Evolutionary conservation across 2,329 filamentous ascomycete species (phyloP).

Genomic region (Penicillium decumbens): DNA sequence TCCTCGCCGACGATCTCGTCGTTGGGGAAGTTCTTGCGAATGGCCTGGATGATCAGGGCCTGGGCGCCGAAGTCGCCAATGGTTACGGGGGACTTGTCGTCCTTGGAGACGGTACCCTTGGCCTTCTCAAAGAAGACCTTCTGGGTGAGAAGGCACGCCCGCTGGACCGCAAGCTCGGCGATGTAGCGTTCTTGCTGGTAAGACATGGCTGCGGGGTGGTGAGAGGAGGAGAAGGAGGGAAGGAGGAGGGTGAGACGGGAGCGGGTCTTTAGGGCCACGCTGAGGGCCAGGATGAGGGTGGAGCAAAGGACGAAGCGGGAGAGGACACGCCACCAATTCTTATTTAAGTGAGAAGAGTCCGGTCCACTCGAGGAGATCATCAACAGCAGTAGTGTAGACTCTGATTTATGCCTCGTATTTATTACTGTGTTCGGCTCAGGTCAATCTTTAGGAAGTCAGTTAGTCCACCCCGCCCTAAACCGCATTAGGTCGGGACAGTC

Average conservation of each 20-base stretch:
- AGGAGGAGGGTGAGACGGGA: slow-evolving; percentile 37
- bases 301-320: slow-evolving; percentile 33
- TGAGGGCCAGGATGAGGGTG: slow-evolving; percentile 43
- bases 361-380: slow-evolving; percentile 20
- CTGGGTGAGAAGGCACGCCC: slow-evolving; percentile 70
- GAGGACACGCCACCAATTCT: slow-evolving; percentile 22
- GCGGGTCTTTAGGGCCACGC: slow-evolving; percentile 36
- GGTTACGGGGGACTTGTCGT: slow-evolving; percentile 93
- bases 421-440: slow-evolving; percentile 1
- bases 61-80: slow-evolving; percentile 98
- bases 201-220: slow-evolving; percentile 36
- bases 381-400: slow-evolving; percentile 13
- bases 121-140: slow-evolving; percentile 79
- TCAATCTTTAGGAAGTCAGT: background rate
- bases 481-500: slow-evolving; percentile 11
- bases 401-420: background rate
- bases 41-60: slow-evolving; percentile 86
- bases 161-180: slow-evolving; percentile 82
- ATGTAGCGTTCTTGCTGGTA: slow-evolving; percentile 77
- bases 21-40: slow-evolving; percentile 80
- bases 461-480: slow-evolving; percentile 17
- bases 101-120: slow-evolving; percentile 90
- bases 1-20: slow-evolving; percentile 95
- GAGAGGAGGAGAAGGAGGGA: slow-evolving; percentile 22
- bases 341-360: slow-evolving; percentile 16